Evolutionary conservation across 441 rosid genomes (phyloP), one percentile per base, ranked within the genome.

Genomic region (Manihot esculenta): DNA sequence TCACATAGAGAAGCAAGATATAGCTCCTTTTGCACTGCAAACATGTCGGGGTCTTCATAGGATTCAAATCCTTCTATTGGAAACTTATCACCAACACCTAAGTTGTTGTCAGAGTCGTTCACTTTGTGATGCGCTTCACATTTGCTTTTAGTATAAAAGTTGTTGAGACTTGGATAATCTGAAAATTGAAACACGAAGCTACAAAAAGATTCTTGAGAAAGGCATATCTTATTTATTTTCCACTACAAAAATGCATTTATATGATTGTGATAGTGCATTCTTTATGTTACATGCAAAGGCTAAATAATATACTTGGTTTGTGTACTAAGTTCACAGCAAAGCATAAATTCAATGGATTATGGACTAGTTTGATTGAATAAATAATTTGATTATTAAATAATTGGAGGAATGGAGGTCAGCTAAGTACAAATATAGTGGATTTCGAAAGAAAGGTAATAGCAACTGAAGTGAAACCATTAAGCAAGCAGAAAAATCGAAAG

Each of bases 1-100:
- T 84, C 79, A 67, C 96, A 88, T 7, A 85, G 72, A 55, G 86
- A 86, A 48, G 82, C 96, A 23, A 88, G 84, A 64, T 86, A 90
- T 15, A 69, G 72, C 62, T 86, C 96, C 80, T 90, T 88, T 72
- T 85, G 87, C 38, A 50, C 78, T 10, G 90, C 90, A 74, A 78
- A 88, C 62, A 80, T 66, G 77, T 90, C 89, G 24, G 88, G 87
- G 61, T 88, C 83, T 56, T 66, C 41, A 48, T 65, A 77, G 0
- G 90, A 80, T 56, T 65, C 54, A 66, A 78, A 82, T 38, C 72
- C 85, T 8, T 67, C 26, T 10, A 38, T 8, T 21, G 89, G 87
- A 77, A 90, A 88, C 70, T 84, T 70, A 62, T 87, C 87, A 18
- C 89, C 93, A 55, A 81, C 81, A 13, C 81, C 75, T 71, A 88